Base-by-base conservation (phyloP, 192 early-diverging fungal genomes). In the Podila horticola region DNA sequence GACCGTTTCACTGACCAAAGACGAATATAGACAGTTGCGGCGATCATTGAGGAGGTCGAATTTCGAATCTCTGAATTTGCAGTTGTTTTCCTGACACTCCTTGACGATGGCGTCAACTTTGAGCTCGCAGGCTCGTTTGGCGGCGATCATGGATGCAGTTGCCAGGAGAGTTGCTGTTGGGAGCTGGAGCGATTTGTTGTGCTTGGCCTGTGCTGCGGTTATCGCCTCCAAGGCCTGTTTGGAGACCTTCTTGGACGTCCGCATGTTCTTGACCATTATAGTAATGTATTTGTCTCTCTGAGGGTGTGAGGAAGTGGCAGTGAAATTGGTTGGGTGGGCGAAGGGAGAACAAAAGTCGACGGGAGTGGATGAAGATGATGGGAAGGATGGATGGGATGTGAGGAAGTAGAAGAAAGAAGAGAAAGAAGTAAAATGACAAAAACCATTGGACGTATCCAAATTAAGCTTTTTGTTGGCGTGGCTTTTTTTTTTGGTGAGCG, bases 101-200 rank as follows among this genome's bases (percentile, higher is more conserved):
- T 72, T 60, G 28, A 81, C 77, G 50, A 81, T 81, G 20, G 77
- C 77, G 65, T 81, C 71, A 9, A 81, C 77, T 55, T 81, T 81
- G 71, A 52, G 66, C 13, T 52, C 62, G 30, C 77, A 81, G 0
- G 70, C 77, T 24, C 65, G 51, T 9, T 71, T 65, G 10, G 77
- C 77, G 4, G 66, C 71, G 15, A 24, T 22, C 77, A 81, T 81
- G 66, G 77, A 71, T 11, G 66, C 51, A 11, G 77, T 81, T 4
- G 77, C 77, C 2, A 81, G 33, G 30, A 81, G 48, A 15, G 77
- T 81, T 22, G 65, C 71, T 0, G 71, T 73, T 2, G 70, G 77
- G 30, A 73, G 22, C 12, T 69, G 77, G 33, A 81, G 58, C 1
- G 66, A 65, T 58, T 73, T 68, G 71, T 73, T 73, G 41, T 81